Evolutionary conservation across 78 protist species (phyloP).

Genomic region (Anaeramoeba flamelloides): DNA sequence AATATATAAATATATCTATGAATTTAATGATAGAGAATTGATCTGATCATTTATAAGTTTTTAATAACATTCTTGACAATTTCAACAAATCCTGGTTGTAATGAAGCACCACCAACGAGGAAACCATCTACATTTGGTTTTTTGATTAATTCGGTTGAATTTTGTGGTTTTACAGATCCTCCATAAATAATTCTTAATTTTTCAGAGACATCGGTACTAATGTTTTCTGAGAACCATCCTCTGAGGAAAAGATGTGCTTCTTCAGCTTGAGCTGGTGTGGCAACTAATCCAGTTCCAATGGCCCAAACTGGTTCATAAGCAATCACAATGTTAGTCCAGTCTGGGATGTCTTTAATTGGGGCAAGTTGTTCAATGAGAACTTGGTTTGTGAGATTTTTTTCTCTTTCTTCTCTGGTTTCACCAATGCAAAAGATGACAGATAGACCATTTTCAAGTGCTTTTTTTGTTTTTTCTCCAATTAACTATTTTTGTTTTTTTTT

Average conservation of each 20-base stretch:
- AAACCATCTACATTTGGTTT: slow-evolving; percentile 88
- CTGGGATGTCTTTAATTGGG: slow-evolving; percentile 14
- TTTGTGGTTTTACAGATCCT: slow-evolving; percentile 70
- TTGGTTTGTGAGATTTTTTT: slow-evolving; percentile 45
- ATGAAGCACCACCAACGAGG: slow-evolving; percentile 97
- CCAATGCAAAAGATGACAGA: slow-evolving; percentile 83
- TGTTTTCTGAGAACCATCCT: slow-evolving; percentile 39
- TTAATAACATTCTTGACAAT: too few species aligned
- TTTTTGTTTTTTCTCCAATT: slow-evolving; percentile 46
- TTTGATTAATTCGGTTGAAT: slow-evolving; percentile 46
- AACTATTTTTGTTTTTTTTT: not conserved
- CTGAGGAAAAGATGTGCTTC: slow-evolving; percentile 30
- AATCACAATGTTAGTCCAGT: slow-evolving; percentile 8
- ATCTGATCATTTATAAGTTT: too few species aligned
- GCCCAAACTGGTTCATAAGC: slow-evolving; percentile 77
- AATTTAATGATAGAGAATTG: too few species aligned
- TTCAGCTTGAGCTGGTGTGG: slow-evolving; percentile 85
- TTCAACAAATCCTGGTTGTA: slow-evolving; percentile 51
- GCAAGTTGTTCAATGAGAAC: slow-evolving; percentile 47
- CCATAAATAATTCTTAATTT: slow-evolving; percentile 80
- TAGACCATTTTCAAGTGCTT: slow-evolving; percentile 56
- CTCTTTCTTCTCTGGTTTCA: slow-evolving; percentile 72
- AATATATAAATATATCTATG: too few species aligned
- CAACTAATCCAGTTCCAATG: slow-evolving; percentile 94
- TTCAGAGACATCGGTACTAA: slow-evolving; percentile 42